Conservation (phyloP, 495 filamentous ascomycete species). For the Coniosporium apollinis region DNA sequence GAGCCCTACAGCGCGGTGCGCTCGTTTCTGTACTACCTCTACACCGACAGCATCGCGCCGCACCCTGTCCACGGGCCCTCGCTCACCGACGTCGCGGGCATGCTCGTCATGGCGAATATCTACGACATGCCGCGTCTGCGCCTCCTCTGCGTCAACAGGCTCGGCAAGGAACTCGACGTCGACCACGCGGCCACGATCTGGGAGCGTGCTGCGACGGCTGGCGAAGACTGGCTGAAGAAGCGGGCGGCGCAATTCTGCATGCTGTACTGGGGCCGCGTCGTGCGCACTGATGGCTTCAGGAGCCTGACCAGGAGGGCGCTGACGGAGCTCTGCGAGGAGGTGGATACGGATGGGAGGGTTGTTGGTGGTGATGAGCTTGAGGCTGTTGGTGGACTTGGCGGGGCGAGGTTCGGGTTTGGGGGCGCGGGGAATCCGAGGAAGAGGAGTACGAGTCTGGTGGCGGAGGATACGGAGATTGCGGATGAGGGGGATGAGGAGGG, state of each 20-base stretch:
- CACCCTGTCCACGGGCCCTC: slow-evolving; percentile 45
- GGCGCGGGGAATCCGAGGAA: background rate
- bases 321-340: slow-evolving; percentile 81
- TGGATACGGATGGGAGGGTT: slow-evolving; percentile 79
- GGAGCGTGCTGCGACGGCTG: slow-evolving; percentile 79
- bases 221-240: slow-evolving; percentile 81
- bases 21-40: slow-evolving; percentile 88
- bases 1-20: slow-evolving; percentile 90
- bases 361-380: slow-evolving; percentile 73
- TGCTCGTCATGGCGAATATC: slow-evolving; percentile 93
- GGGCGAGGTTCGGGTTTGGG: slow-evolving; percentile 35
- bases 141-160: slow-evolving; percentile 70
- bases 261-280: slow-evolving; percentile 85
- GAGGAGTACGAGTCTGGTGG: background rate
- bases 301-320: slow-evolving; percentile 57
- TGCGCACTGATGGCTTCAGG: slow-evolving; percentile 74
- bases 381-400: slow-evolving; percentile 51
- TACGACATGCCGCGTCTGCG: slow-evolving; percentile 91
- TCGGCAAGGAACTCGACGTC: slow-evolving; percentile 78
- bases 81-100: slow-evolving; percentile 76
- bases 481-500: slow-evolving; percentile 1
- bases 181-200: slow-evolving; percentile 90
- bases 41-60: slow-evolving; percentile 75
- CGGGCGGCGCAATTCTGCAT: slow-evolving; percentile 79
- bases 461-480: background rate